These are phyloP conservation scores for Terana coerulea DNA, from an alignment of 768 basidiomycete genomes.

Conservation along the genomic window DNA sequence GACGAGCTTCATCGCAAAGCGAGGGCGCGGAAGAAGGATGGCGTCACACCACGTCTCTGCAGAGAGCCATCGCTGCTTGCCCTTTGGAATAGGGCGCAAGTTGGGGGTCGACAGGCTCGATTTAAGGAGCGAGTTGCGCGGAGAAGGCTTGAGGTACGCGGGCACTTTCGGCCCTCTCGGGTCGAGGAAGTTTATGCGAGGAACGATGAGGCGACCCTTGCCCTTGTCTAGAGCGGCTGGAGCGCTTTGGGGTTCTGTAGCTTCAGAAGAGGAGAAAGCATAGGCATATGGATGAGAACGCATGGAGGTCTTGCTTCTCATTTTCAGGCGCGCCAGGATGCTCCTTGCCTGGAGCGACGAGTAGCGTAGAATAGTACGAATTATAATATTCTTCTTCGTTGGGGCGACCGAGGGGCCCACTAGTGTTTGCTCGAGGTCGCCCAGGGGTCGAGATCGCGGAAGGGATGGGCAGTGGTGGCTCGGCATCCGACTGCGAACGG, in stretches of 20 bases:
- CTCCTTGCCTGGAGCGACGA: constrained; percentile 11
- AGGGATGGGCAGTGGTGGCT: constrained; percentile 2
- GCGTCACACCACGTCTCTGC: constrained; percentile 84
- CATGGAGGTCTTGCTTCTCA: constrained; percentile 19
- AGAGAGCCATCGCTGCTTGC: constrained; percentile 62
- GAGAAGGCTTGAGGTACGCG: constrained; percentile 27
- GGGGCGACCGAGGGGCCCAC: background rate
- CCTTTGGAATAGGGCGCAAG: constrained; percentile 41
- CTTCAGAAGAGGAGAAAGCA: constrained; percentile 26
- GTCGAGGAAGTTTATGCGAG: constrained; percentile 25
- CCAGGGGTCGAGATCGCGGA: background rate
- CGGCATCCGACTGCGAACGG: constrained; percentile 10
- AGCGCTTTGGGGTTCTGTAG: constrained; percentile 13
- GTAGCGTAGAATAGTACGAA: constrained; percentile 43
- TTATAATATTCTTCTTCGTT: constrained; percentile 44
- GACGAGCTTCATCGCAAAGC: constrained; percentile 49
- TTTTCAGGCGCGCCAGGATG: constrained; percentile 3
- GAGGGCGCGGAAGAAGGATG: constrained; percentile 69
- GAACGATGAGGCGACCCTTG: constrained; percentile 9
- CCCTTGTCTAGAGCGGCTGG: constrained; percentile 15
- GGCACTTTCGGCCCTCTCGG: constrained; percentile 20
- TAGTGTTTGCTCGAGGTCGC: constrained; percentile 9
- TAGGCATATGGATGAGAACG: constrained; percentile 52
- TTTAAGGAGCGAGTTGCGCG: constrained; percentile 36
- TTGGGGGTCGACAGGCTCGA: constrained; percentile 66